A percentile compares a stretch with the other conserved stretches of the same genome.
Evolutionary conservation across 2,329 filamentous ascomycete genomes (phyloP).

Genomic region (Aspergillus pseudoviridinutans): DNA sequence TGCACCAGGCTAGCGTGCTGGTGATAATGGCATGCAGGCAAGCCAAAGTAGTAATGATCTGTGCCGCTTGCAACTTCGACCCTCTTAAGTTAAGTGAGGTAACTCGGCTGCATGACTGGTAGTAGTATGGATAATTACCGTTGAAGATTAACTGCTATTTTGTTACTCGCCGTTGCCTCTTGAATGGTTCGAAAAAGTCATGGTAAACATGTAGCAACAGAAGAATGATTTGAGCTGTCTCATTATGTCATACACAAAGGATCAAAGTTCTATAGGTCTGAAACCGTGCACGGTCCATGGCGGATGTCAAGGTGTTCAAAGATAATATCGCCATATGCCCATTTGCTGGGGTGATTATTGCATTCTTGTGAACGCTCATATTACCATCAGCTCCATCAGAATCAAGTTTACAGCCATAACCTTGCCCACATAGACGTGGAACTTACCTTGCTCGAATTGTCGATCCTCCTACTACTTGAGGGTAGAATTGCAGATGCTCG

Average conservation of each 20-base stretch:
- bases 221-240: neutral
- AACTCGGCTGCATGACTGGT: neutral
- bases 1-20: neutral
- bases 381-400: neutral
- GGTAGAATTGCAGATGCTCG: neutral
- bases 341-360: neutral
- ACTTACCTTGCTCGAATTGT: neutral
- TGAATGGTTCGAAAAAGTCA: neutral
- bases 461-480: neutral
- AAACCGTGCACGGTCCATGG: no score
- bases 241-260: neutral
- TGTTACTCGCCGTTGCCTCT: neutral
- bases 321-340: no score
- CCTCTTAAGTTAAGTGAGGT: neutral
- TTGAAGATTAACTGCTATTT: neutral
- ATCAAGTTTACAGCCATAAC: neutral
- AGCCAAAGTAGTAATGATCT: neutral
- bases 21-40: neutral
- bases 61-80: neutral
- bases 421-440: neutral
- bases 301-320: no score
- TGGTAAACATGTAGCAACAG: neutral
- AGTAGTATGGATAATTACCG: neutral
- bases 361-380: neutral
- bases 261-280: neutral